These are phyloP conservation scores for Trichocladium antarcticum DNA, from an alignment of 495 filamentous ascomycete species.

Conservation along the genomic window DNA sequence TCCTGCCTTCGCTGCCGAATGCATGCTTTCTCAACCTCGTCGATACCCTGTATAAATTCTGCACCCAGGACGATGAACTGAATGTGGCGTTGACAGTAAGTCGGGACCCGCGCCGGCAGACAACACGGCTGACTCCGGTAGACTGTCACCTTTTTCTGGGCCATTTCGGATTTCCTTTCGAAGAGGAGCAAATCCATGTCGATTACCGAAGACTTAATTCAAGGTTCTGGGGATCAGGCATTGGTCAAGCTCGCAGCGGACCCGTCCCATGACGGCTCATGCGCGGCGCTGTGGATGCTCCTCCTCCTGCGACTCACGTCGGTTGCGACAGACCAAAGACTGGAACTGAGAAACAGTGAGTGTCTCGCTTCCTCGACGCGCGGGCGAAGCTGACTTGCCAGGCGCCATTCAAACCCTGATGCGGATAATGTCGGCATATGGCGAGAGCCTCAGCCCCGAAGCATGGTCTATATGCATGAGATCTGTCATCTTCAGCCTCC, in stretches of 20 bases:
- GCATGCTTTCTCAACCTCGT: constrained; percentile 72
- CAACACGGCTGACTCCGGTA: constrained; percentile 26
- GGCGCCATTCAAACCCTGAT: constrained; percentile 78
- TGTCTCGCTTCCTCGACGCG: not conserved
- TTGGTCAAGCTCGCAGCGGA: constrained; percentile 42
- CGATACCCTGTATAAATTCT: constrained; percentile 80
- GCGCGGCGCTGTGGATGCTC: constrained; percentile 69
- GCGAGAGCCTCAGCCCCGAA: constrained; percentile 62
- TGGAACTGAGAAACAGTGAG: constrained; percentile 80
- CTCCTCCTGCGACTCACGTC: constrained; percentile 67
- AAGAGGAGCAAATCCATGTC: constrained; percentile 36
- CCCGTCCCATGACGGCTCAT: constrained; percentile 39
- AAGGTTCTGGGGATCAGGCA: constrained; percentile 38
- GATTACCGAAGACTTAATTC: constrained; percentile 39
- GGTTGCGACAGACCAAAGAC: constrained; percentile 61
- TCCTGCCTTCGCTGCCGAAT: constrained; percentile 66
- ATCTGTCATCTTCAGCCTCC: constrained; percentile 64
- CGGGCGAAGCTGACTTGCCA: constrained; percentile 21
- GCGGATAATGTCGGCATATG: constrained; percentile 84
- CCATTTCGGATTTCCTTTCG: constrained; percentile 75
- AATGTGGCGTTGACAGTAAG: constrained; percentile 85
- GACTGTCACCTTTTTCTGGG: constrained; percentile 92
- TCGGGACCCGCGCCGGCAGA: not conserved
- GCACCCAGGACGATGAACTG: constrained; percentile 75
- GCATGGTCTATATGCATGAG: constrained; percentile 79